phyloP scores from a whole-genome alignment of 768 basidiomycete species.

The Tricholomella constricta region DNA sequence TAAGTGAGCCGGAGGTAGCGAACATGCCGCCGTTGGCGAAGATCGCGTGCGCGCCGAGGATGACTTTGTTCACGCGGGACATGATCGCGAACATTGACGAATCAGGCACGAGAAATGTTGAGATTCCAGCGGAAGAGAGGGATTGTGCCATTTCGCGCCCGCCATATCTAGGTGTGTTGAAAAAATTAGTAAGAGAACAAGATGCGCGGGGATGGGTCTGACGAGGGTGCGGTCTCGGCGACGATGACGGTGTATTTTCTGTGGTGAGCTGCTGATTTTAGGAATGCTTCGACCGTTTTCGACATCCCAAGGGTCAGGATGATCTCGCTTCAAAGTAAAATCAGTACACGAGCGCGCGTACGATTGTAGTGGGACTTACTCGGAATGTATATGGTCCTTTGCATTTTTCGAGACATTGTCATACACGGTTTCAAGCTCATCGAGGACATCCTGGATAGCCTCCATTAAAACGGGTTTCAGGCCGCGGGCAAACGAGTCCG shows the following conservation, averaged over 20 bases:
- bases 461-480: slow-evolving; percentile 95
- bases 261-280: slow-evolving; percentile 87
- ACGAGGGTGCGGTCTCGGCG: slow-evolving; percentile 94
- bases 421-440: slow-evolving; percentile 95
- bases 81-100: slow-evolving; percentile 94
- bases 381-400: slow-evolving; percentile 96
- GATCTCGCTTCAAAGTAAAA: slow-evolving; percentile 63
- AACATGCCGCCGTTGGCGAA: slow-evolving; percentile 97
- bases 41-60: slow-evolving; percentile 93
- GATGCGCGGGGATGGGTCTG: slow-evolving; percentile 32
- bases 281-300: slow-evolving; percentile 89
- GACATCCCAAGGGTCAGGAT: slow-evolving; percentile 95
- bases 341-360: slow-evolving; percentile 2
- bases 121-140: slow-evolving; percentile 79
- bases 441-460: slow-evolving; percentile 94
- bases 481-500: slow-evolving; percentile 73
- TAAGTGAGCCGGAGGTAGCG: slow-evolving; percentile 80
- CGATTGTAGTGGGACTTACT: slow-evolving; percentile 54
- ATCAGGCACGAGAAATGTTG: slow-evolving; percentile 96
- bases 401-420: slow-evolving; percentile 94
- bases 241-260: slow-evolving; percentile 96
- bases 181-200: slow-evolving; percentile 7
- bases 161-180: slow-evolving; percentile 61
- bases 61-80: slow-evolving; percentile 96
- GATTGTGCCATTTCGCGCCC: slow-evolving; percentile 85